Evolutionary conservation across 345 rosid genomes (phyloP), one percentile per base, ranked within the genome.

Genomic region (Anacardium occidentale): DNA sequence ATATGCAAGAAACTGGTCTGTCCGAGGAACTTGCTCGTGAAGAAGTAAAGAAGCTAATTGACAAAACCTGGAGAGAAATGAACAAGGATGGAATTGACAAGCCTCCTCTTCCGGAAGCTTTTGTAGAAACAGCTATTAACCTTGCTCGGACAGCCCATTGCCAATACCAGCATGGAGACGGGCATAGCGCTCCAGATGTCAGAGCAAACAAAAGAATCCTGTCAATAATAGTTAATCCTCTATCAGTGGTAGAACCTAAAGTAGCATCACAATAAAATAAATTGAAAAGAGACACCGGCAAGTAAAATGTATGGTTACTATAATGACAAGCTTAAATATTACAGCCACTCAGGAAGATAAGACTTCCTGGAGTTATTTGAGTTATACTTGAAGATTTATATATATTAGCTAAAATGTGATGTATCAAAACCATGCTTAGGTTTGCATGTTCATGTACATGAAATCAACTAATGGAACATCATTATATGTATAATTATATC

Each of bases 101-200:
- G 47, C 80, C 22, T 15, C 18, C 20, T 0, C 79, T 84, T 24
- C 5, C 44, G 3, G 54, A 69, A 51, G n/a, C 72, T 12, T 86
- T 82, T 9, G 10, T 72, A 0, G 73, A 64, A 55, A 68, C 68
- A 4, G 72, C 80, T 9, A 2, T 73, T 37, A 77, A 82, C 54
- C 71, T 84, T 52, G 82, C 78, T 13, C 71, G 82, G 12, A 80
- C 73, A 9, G 24, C 82, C 3, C 82, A 79, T 2, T 74, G 71
- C 62, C 52, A 44, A 9, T 84, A 84, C 62, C 84, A 81, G 2
- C 5, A 79, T 7, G 87, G 87, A 68, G 84, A 87, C 70, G 80
- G 63, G 5, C 88, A 82, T 62, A 82, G 85, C 45, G 59, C 74
- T n/a, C 84, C 81, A 2, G 81, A 82, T 59, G 42, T 8, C 2